Evolutionary conservation across 2,329 filamentous ascomycete species (phyloP), one percentile per base, ranked within the genome.

Genomic region (Stagonosporopsis chrysanthemi): DNA sequence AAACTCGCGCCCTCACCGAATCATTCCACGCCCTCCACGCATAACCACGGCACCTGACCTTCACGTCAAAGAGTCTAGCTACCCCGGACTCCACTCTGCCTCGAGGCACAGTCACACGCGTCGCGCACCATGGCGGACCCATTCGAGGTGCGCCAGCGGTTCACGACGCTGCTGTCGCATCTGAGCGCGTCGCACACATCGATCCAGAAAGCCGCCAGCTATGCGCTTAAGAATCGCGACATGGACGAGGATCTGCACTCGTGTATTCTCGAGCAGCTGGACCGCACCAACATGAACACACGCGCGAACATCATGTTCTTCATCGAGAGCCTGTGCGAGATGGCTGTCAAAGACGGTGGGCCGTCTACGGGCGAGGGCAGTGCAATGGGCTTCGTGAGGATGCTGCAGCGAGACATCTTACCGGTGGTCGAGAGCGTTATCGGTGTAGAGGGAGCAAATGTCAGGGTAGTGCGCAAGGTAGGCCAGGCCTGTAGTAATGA

Each of bases 271-370:
- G 95, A 99, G 79, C 94, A 98, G 77, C 84, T 99, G 28, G 94
- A 98, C 77, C 85, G 87, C 86, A 96, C 91, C 66, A 94, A 91
- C 65, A 96, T 99, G 90, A 99, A 99, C 78, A 96, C 89, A 48
- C 86, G 94, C 59, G 96, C 95, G 57, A 99, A 99, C 75, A 98
- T 99, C 76, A 96, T 99, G 90, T 99, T 96, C 79, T 99, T 99
- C 78, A 90, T 99, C 72, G 94, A 98, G 72, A 90, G 94, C 67
- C 91, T 99, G 66, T 90, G 96, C 73, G 94, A 98, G 73, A 84
- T 92, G 78, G 90, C 92, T 22, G 84, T 86, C 61, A 90, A 88
- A 64, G 90, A 92, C 64, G 86, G 87, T 62, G 88, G 94, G 67
- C 54, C 54, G 11, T 79, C 84, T 97, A 96, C 73, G 86, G 96